phyloP scores from a whole-genome alignment of 352 stramenopile genomes.

The Phytophthora uliginosa region DNA sequence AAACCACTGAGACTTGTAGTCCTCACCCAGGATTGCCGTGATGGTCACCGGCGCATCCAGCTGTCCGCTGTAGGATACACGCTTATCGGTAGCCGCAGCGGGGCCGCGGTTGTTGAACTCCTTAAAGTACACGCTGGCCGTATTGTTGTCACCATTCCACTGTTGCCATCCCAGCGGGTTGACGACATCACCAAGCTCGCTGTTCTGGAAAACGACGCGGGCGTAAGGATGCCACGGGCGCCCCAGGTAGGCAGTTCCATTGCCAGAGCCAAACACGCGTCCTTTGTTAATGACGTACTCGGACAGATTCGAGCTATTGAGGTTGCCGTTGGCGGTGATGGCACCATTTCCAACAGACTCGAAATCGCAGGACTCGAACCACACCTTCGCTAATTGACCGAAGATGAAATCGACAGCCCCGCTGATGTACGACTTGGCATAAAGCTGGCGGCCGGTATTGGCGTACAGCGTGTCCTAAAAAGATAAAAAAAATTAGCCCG shows the following conservation, averaged over 20 bases:
- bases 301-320: background rate
- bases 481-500: background rate
- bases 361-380: background rate
- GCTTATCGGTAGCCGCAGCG: background rate
- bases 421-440: background rate
- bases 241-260: background rate
- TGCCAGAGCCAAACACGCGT: background rate
- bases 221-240: background rate
- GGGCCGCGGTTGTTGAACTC: conserved; percentile 6
- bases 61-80: conserved; percentile 1
- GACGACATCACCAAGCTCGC: background rate
- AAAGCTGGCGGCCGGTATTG: background rate
- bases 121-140: background rate
- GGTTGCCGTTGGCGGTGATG: conserved; percentile 1
- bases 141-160: background rate
- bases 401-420: background rate
- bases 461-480: background rate
- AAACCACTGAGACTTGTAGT: conserved; percentile 3
- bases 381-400: background rate
- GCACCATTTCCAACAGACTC: background rate
- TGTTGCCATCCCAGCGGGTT: background rate
- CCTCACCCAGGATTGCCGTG: conserved; percentile 1
- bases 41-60: background rate
- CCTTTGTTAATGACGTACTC: conserved; percentile 5
- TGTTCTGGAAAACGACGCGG: background rate